Conservation (phyloP, 257 asterid genomes). For the Fraxinus pennsylvanica region DNA sequence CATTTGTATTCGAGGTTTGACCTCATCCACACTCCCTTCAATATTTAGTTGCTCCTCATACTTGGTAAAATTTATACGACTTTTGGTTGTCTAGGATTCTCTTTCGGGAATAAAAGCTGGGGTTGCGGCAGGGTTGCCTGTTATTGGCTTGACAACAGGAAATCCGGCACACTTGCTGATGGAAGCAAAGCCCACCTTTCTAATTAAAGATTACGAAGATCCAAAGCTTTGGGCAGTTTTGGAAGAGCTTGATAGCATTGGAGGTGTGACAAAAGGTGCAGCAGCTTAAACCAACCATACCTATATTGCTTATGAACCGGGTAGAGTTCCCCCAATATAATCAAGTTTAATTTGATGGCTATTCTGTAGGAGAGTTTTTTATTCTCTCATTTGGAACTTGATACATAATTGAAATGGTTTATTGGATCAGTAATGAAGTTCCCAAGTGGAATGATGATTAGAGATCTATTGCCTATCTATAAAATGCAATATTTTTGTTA, state of each 20-base stretch:
- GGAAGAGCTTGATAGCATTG: slow-evolving; percentile 61
- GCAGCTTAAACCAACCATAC: slow-evolving; percentile 17
- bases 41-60: not conserved
- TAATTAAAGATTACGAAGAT: slow-evolving; percentile 83
- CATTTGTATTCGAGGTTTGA: slow-evolving; percentile 81
- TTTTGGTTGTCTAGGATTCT: slow-evolving; percentile 64
- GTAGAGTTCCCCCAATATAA: not conserved
- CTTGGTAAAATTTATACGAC: not conserved
- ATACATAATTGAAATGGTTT: not conserved
- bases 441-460: not conserved
- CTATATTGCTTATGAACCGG: not conserved
- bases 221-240: slow-evolving; percentile 78
- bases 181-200: slow-evolving; percentile 82
- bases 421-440: not conserved
- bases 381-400: not conserved
- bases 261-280: slow-evolving; percentile 25
- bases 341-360: not conserved
- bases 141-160: slow-evolving; percentile 78
- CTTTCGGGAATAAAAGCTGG: slow-evolving; percentile 93
- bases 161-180: slow-evolving; percentile 66
- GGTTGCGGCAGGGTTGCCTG: slow-evolving; percentile 88
- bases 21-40: slow-evolving; percentile 8
- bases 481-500: no score
- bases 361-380: not conserved
- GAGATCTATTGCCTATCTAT: not conserved